phyloP scores from a whole-genome alignment of 1,284 basidiomycete genomes.

The Malassezia psittaci region DNA sequence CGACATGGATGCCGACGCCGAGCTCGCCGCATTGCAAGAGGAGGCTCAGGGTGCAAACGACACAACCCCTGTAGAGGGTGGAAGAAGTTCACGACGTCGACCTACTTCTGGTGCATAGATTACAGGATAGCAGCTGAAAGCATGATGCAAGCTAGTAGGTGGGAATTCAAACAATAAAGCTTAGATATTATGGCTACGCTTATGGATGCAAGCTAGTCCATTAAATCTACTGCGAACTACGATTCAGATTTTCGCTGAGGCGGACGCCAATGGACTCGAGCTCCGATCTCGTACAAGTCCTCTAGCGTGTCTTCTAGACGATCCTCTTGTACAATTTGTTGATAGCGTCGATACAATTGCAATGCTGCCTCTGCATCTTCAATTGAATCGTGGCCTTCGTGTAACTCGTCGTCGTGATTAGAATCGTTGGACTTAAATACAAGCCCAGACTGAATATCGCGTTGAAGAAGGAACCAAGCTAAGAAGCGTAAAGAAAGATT shows the following conservation, averaged over 20 bases:
- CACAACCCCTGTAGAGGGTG: background rate
- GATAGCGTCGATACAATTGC: slow-evolving; percentile 72
- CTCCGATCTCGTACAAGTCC: slow-evolving; percentile 55
- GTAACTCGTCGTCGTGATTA: slow-evolving; percentile 3
- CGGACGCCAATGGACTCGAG: slow-evolving; percentile 27
- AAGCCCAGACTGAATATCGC: slow-evolving; percentile 75
- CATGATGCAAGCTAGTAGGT: background rate
- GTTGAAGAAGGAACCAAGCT: slow-evolving; percentile 78
- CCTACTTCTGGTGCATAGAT: background rate
- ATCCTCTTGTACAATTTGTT: slow-evolving; percentile 64
- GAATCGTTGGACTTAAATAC: slow-evolving; percentile 33
- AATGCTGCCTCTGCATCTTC: slow-evolving; percentile 78
- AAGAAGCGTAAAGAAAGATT: slow-evolving; percentile 87
- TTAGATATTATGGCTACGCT: background rate
- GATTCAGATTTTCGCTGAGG: background rate
- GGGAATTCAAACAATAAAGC: background rate
- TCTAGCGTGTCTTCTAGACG: slow-evolving; percentile 81
- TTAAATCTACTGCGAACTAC: background rate
- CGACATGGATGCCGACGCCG: slow-evolving; percentile 26
- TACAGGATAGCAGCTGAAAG: background rate
- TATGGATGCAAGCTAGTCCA: background rate
- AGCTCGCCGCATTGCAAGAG: slow-evolving; percentile 34
- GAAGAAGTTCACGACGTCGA: slow-evolving; percentile 4
- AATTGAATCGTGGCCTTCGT: slow-evolving; percentile 75
- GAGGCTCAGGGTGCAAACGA: slow-evolving; percentile 22